Conservation (phyloP, 768 basidiomycete genomes). For the Boletus insuetus region DNA sequence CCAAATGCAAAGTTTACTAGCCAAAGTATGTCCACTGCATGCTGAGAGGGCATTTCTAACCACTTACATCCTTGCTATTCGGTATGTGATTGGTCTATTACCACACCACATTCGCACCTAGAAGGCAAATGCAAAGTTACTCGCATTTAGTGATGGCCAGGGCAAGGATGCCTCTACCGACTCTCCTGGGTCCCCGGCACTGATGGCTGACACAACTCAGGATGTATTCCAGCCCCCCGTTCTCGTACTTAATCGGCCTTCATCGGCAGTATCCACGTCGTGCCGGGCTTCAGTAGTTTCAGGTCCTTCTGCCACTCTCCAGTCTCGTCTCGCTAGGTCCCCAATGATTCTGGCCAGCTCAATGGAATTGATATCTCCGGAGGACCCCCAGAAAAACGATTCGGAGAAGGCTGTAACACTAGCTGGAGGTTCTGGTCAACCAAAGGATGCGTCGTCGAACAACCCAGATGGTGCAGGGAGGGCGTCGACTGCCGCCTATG, state of each 20-base stretch:
- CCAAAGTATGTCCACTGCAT: conserved; percentile 17
- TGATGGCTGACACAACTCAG: not conserved
- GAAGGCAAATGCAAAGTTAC: conserved; percentile 2
- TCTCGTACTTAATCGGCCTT: not conserved
- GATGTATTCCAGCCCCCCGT: not conserved
- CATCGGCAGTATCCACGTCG: conserved; percentile 2
- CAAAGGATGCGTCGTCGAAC: not conserved
- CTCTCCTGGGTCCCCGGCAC: not conserved
- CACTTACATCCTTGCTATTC: not conserved
- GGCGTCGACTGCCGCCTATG: not conserved
- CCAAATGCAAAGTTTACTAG: conserved; percentile 10
- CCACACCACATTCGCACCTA: not conserved
- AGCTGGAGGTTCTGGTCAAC: not conserved
- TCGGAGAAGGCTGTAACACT: not conserved
- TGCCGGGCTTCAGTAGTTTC: not conserved
- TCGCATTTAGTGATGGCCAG: not conserved
- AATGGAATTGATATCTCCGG: conserved; percentile 1
- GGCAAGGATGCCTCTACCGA: not conserved
- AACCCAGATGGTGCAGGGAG: not conserved
- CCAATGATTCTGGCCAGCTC: not conserved
- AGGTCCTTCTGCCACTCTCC: not conserved
- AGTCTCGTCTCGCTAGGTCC: not conserved
- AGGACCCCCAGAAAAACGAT: not conserved
- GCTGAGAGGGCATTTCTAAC: not conserved
- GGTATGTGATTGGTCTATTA: not conserved